Evolutionary conservation across 257 asterid genomes (phyloP).

Genomic region (Salvia hispanica): DNA sequence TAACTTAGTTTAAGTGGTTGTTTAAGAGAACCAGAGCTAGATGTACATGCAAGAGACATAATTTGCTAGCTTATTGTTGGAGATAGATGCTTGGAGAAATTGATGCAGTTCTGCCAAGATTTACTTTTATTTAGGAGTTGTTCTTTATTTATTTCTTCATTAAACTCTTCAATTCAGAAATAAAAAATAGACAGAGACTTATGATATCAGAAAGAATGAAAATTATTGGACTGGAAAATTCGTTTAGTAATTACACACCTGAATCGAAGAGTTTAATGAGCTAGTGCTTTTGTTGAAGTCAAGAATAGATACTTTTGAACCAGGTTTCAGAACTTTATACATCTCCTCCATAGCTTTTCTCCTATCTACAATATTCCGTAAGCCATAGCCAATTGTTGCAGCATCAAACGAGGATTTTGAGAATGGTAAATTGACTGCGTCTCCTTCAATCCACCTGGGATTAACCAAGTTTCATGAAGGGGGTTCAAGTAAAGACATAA

Average conservation of each 20-base stretch:
- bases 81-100: not conserved
- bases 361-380: conserved; percentile 72
- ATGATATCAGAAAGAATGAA: not conserved
- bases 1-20: not conserved
- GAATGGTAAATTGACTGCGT: conserved; percentile 78
- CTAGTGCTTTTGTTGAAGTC: conserved; percentile 78
- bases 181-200: not conserved
- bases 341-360: conserved; percentile 67
- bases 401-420: conserved; percentile 67
- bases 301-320: conserved; percentile 68
- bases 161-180: no score
- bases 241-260: conserved; percentile 46
- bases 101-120: not conserved
- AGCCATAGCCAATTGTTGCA: conserved; percentile 83
- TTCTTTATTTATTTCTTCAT: no score
- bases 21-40: not conserved
- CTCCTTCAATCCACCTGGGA: conserved; percentile 86
- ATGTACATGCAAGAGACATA: not conserved
- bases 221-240: not conserved
- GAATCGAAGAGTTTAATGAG: conserved; percentile 51
- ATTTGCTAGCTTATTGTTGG: not conserved
- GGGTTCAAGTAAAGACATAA: not conserved
- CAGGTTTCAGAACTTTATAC: conserved; percentile 72
- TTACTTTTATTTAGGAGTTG: no score
- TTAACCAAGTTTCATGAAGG: conserved; percentile 23